These are phyloP conservation scores for Quercus tomentella DNA, from an alignment of 331 rosid genomes.

Conservation along the genomic window DNA sequence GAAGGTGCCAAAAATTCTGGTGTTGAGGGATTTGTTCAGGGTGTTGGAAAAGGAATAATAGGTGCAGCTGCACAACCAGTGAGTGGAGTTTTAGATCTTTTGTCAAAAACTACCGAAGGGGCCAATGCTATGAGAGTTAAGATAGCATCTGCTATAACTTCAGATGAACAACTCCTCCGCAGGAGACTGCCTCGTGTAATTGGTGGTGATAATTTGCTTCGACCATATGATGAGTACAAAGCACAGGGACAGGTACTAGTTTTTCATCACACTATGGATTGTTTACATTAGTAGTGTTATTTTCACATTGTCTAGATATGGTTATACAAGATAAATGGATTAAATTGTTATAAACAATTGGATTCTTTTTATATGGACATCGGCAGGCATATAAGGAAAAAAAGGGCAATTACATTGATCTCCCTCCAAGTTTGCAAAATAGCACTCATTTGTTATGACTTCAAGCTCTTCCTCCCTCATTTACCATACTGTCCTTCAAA, in stretches of 20 bases:
- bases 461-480: not conserved
- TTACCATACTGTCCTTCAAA: not conserved
- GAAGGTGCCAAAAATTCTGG: constrained; percentile 99
- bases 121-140: constrained; percentile 99
- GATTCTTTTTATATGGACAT: not conserved
- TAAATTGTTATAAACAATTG: not conserved
- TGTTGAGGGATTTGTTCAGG: constrained; percentile 99
- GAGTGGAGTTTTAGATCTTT: constrained; percentile 96
- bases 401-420: not conserved
- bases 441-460: not conserved
- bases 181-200: constrained; percentile 90
- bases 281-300: not conserved
- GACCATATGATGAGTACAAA: constrained; percentile 74
- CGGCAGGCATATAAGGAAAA: no score
- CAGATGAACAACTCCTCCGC: constrained; percentile 96
- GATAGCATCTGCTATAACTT: constrained; percentile 88
- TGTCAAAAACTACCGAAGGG: constrained; percentile 97
- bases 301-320: not conserved
- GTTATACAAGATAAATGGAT: not conserved
- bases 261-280: constrained; percentile 19
- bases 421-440: not conserved
- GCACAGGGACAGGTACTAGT: constrained; percentile 92
- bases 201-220: constrained; percentile 88
- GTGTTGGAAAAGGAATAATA: constrained; percentile 96
- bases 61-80: constrained; percentile 99